Base-by-base conservation (phyloP, 2,329 filamentous ascomycete genomes). In the Ascochyta viciae-villosae region DNA sequence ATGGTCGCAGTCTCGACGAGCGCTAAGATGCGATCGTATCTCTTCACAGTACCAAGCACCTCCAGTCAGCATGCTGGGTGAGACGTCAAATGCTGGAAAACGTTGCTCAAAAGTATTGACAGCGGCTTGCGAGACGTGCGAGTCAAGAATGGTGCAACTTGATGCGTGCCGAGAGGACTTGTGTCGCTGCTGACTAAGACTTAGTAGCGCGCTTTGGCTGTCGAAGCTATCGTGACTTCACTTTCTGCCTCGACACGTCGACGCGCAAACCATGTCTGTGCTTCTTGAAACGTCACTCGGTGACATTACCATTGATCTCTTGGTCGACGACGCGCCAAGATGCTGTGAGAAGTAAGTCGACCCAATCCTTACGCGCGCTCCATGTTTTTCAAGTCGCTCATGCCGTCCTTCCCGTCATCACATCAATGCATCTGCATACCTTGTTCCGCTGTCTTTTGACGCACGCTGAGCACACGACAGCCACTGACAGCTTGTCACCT, bases 241-340 rank as follows among this genome's bases (percentile, higher is more conserved):
- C 39, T 34, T 54, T 23, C 42, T 50, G 33, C 49, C 58, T 61
- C 59, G 40, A 65, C 55, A 31, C 29, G 31, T 34, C 39, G 43
- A 40, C 46, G 55, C 51, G 45, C 50, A 47, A 54, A 62, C 46
- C 62, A 98, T 98, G 94, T 96, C 92, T 61, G 94, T 96, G 51
- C 84, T 98, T 27, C 83, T 99, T 46, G 94, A 99, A 79, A 97
- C 95, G 31, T 96, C 90, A 55, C 86, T 89, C 1, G 94, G 94
- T 71, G 95, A 99, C 76, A 90, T 99, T 71, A 94, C 96, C 63
- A 92, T 98, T 69, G 94, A 99, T 75, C 84, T 99, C 23, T 82
- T 96, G 58, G 87, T 95, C 47, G 91, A 96, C 66, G 90, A 94
- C 73, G 91, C 92, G 37, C 95, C 94, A 1, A 94, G 89, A 76